Evolutionary conservation across 495 filamentous ascomycete species (phyloP), one percentile per base, ranked within the genome.

Genomic region (Amphirosellinia nigrospora): DNA sequence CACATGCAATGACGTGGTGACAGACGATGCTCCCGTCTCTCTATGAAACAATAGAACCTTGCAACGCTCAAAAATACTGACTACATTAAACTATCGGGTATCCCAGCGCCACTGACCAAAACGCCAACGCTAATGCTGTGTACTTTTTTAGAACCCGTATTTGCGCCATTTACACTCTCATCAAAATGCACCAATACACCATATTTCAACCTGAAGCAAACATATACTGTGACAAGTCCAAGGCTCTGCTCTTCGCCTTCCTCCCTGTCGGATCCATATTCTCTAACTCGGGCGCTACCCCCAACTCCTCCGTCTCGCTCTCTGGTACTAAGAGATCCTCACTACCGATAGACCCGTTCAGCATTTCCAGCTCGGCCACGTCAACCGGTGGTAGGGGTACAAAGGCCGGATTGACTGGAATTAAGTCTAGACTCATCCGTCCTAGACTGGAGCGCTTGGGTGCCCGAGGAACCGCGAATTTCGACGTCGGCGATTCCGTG

Each of bases 291-390:
- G 69, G 72, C 0, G 66, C 68, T 36, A 75, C 77, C 43, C 84
- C 82, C 38, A 55, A 48, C 10, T 70, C 68, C 0, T 88, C 84
- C 10, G 76, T 75, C 66, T 90, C 89, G 71, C 91, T 93, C 62
- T 91, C 86, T 0, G 91, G 90, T 3, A 92, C 78, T 21, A 96
- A 85, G 53, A 89, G 78, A 72, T 96, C 93, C 76, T 96, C 93
- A 74, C 93, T 95, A 1, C 93, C 92, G 59, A 86, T 81, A 13
- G 73, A 65, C 69, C 36, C 66, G 61, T 79, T 79, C 43, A 81
- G 56, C 28, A 81, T 77, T 70, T 79, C 79, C 11, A 84, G 75
- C 61, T 82, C 80, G 16, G 72, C 74, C 38, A 81, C 30, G 55
- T 83, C 81, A 3, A 81, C 81, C 45, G 76, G 78, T 2, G 84